These are phyloP conservation scores for Fusarium tricinctum DNA, from an alignment of 2,329 filamentous ascomycete species.

Conservation along the genomic window DNA sequence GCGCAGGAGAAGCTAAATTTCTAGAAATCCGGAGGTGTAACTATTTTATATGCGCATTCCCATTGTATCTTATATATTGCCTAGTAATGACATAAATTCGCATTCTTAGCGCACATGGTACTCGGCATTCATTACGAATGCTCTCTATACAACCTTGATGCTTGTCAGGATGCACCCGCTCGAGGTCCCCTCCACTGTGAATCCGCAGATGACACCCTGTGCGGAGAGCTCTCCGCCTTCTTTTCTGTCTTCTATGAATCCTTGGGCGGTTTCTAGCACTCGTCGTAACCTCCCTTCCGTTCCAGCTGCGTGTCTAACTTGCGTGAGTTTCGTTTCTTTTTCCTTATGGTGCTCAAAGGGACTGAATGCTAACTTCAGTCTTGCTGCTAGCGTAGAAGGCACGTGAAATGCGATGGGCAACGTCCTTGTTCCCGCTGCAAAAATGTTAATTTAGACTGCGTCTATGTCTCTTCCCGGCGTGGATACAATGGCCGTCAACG, in stretches of 20 bases:
- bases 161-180: neutral
- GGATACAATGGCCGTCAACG: slow-evolving; percentile 1
- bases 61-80: neutral
- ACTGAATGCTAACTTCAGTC: neutral
- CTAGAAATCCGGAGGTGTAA: neutral
- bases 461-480: slow-evolving; percentile 4
- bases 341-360: neutral
- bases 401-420: slow-evolving; percentile 14
- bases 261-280: neutral
- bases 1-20: neutral
- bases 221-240: neutral
- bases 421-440: slow-evolving; percentile 11
- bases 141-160: rapidly evolving
- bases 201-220: rapidly evolving
- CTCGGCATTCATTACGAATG: rapidly evolving
- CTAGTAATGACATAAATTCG: neutral
- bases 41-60: neutral
- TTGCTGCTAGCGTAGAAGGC: neutral
- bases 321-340: slow-evolving; percentile 2
- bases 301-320: slow-evolving; percentile 8
- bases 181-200: neutral
- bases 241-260: neutral
- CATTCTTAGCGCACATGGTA: neutral
- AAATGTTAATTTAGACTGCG: neutral
- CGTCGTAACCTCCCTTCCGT: neutral